Evolutionary conservation across 2,329 filamentous ascomycete genomes (phyloP).

Genomic region (Whalleya microplaca): DNA sequence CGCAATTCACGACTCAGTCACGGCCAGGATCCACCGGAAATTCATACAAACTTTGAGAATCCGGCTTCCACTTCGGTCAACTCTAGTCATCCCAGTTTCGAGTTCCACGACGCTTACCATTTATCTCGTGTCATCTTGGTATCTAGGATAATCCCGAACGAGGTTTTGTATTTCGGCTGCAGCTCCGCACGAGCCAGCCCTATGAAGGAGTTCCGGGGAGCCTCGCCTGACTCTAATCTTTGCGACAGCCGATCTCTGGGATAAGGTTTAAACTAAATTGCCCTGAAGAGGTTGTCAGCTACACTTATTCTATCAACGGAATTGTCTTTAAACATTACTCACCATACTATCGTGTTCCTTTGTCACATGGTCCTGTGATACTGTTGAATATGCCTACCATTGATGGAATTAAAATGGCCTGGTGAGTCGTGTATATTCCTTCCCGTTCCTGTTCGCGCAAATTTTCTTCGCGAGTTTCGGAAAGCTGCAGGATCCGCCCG

Average conservation of each 20-base stretch:
- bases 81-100: neutral
- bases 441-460: constrained; percentile 1
- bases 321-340: neutral
- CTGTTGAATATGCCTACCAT: constrained; percentile 64
- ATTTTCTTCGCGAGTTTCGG: constrained; percentile 15
- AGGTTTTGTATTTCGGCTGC: neutral
- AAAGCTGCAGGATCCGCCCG: constrained; percentile 22
- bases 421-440: constrained; percentile 53
- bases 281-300: neutral
- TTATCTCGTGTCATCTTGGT: constrained; percentile 8
- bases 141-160: constrained; percentile 3
- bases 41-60: neutral
- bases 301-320: constrained; percentile 9
- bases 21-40: neutral
- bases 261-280: constrained; percentile 5
- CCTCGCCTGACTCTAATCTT: neutral
- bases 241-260: constrained; percentile 6
- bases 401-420: constrained; percentile 74
- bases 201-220: constrained; percentile 7
- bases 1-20: neutral
- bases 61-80: neutral
- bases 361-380: constrained; percentile 3
- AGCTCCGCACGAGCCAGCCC: constrained; percentile 1
- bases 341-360: neutral
- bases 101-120: neutral